Evolutionary conservation across 1,139 yeast species (phyloP), one percentile per base, ranked within the genome.

Genomic region (Candida buenavistaensis): DNA sequence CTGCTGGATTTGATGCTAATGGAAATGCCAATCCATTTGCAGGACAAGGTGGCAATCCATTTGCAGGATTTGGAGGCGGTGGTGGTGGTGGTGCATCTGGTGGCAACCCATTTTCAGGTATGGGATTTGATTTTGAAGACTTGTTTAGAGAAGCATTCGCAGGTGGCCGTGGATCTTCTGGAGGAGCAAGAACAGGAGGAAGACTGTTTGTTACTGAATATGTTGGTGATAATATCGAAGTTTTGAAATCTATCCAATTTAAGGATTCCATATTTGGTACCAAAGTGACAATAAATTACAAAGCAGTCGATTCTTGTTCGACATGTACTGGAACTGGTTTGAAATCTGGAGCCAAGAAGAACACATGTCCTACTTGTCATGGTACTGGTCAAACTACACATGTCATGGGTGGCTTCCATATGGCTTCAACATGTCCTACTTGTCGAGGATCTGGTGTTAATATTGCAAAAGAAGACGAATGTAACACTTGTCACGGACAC

Each of bases 321-420:
- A 73, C 90, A 0, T 92, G 99, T 67, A 61, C 73, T 24, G 97
- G 97, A 6, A 67, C 83, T 16, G 99, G 99, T 3, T 62, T 92
- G 62, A 87, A 90, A 57, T 54, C 70, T 5, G 94, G 94, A 14
- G 82, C 80, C 43, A 74, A 78, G 57, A 85, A 87, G 57, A 67
- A 80, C 13, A 86, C 95, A 0, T 92, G 98, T 70, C 68, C 79
- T 2, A 67, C 87, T 3, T 92, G 99, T 68, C 90, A 89, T 39
- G 99, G 99, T 39, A 77, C 96, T 0, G 99, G 99, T 6, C 84
- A 90, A 30, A 79, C 85, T 15, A 85, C 90, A 14, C 97, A 90
- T 52, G 69, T 79, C 38, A 75, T 89, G 57, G 97, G 96, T 7
- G 97, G 97, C 0, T 94, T 92, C 77, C 97, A 90, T 52, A 89